Evolutionary conservation across 2,329 filamentous ascomycete genomes (phyloP).

Genomic region (Phyllosticta citrichinensis): DNA sequence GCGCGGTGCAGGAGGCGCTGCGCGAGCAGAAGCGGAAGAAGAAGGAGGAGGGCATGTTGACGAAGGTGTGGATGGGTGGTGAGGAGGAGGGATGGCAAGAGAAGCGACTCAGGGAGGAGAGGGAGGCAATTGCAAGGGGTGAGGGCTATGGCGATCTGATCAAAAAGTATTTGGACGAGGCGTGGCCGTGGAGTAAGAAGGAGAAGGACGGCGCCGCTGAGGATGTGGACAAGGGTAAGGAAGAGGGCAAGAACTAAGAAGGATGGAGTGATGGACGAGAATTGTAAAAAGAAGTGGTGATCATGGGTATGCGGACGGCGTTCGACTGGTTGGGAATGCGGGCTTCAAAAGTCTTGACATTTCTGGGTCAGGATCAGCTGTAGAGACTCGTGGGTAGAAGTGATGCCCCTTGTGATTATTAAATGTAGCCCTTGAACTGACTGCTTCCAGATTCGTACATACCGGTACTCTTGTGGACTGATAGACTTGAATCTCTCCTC

Average conservation of each 20-base stretch:
- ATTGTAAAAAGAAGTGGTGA: not conserved
- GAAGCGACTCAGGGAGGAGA: constrained; percentile 34
- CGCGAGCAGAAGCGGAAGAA: constrained; percentile 16
- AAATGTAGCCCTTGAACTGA: no score
- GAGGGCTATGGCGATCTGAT: constrained; percentile 35
- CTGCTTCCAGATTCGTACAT: no score
- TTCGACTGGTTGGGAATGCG: not conserved
- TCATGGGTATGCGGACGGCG: not conserved
- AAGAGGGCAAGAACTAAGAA: not conserved
- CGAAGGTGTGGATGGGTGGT: constrained; percentile 31
- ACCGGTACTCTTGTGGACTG: no score
- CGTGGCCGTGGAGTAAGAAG: constrained; percentile 36
- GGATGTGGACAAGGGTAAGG: constrained; percentile 15
- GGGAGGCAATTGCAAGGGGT: constrained; percentile 28
- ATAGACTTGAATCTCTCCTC: no score
- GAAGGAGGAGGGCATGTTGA: constrained; percentile 18
- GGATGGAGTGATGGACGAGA: not conserved
- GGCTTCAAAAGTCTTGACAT: not conserved
- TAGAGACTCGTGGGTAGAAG: no score
- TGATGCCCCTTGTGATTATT: no score
- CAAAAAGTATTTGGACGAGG: constrained; percentile 36
- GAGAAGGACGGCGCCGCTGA: constrained; percentile 14
- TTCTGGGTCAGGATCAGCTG: no score
- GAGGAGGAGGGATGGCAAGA: constrained; percentile 38
- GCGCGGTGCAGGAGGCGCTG: constrained; percentile 24